A percentile compares a stretch with the other conserved stretches of the same genome.
phyloP scores from a whole-genome alignment of 164 flowering plant genomes.

The Umbilicus rupestris region DNA sequence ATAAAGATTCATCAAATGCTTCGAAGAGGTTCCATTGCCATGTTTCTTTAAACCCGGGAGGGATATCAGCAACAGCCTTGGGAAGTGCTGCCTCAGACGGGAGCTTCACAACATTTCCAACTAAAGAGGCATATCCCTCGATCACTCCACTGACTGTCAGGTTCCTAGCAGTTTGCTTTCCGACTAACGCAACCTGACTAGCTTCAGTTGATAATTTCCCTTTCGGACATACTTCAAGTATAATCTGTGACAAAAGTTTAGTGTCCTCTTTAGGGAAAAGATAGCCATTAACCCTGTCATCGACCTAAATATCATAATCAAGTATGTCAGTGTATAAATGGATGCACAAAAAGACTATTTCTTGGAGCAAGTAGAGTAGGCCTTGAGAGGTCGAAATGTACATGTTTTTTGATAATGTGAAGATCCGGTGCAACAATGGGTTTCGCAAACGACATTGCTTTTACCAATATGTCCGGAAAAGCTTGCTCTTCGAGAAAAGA shows the following conservation, averaged over 20 bases:
- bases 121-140: constrained; percentile 65
- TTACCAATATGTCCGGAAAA: constrained; percentile 72
- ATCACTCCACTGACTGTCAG: constrained; percentile 59
- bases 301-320: constrained; percentile 48
- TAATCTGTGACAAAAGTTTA: constrained; percentile 35
- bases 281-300: constrained; percentile 80
- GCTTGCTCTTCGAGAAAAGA: constrained; percentile 84
- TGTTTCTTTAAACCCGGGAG: constrained; percentile 37
- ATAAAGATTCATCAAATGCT: constrained; percentile 17
- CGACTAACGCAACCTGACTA: constrained; percentile 48
- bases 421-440: constrained; percentile 83
- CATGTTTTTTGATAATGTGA: constrained; percentile 63
- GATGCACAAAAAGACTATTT: neutral
- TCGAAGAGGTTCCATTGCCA: constrained; percentile 83
- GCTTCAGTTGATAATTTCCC: constrained; percentile 61
- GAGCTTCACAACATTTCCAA: constrained; percentile 56
- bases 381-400: constrained; percentile 29
- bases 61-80: constrained; percentile 36
- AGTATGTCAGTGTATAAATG: constrained; percentile 23
- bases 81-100: constrained; percentile 81
- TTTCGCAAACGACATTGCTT: constrained; percentile 79
- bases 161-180: constrained; percentile 54
- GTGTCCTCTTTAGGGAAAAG: constrained; percentile 74
- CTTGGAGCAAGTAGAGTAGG: neutral
- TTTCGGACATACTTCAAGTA: constrained; percentile 43